Evolutionary conservation across 768 basidiomycete genomes (phyloP).

Genomic region (Suillus variegatus): DNA sequence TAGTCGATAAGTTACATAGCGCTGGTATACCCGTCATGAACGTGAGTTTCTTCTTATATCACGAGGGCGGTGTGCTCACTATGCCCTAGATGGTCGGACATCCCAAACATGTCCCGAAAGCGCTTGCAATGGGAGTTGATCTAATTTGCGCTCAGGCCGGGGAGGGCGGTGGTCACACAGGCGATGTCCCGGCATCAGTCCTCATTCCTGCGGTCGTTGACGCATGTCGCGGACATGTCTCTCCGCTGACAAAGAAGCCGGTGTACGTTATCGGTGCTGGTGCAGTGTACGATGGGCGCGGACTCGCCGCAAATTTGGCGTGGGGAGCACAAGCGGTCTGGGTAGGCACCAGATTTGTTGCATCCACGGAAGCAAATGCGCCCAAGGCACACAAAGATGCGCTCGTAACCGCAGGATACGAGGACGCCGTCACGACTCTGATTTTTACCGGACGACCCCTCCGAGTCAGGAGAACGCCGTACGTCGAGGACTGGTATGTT

Average conservation of each 20-base stretch:
- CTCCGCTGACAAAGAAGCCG: conserved; percentile 79
- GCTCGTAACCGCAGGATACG: conserved; percentile 66
- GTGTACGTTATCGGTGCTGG: conserved; percentile 91
- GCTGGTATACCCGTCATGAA: conserved; percentile 91
- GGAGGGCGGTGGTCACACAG: conserved; percentile 90
- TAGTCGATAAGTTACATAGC: conserved; percentile 79
- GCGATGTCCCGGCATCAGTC: conserved; percentile 79
- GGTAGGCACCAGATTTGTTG: conserved; percentile 90
- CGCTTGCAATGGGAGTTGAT: conserved; percentile 83
- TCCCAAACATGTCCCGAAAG: conserved; percentile 84
- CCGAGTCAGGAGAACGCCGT: conserved; percentile 81
- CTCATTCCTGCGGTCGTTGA: conserved; percentile 93
- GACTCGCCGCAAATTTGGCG: conserved; percentile 82
- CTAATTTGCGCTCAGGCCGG: conserved; percentile 94
- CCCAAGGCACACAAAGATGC: conserved; percentile 85
- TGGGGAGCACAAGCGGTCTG: conserved; percentile 92
- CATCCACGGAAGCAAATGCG: conserved; percentile 76
- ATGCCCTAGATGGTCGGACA: conserved; percentile 80
- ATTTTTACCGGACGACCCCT: conserved; percentile 91
- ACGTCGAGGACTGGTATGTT: conserved; percentile 78
- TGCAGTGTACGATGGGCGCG: conserved; percentile 86
- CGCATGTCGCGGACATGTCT: conserved; percentile 71
- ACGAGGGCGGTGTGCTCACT: neutral
- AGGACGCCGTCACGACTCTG: conserved; percentile 80
- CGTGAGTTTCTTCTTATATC: conserved; percentile 35